These are phyloP conservation scores for Microstegium vimineum DNA, from an alignment of 176 grass and related monocot species.

Conservation along the genomic window DNA sequence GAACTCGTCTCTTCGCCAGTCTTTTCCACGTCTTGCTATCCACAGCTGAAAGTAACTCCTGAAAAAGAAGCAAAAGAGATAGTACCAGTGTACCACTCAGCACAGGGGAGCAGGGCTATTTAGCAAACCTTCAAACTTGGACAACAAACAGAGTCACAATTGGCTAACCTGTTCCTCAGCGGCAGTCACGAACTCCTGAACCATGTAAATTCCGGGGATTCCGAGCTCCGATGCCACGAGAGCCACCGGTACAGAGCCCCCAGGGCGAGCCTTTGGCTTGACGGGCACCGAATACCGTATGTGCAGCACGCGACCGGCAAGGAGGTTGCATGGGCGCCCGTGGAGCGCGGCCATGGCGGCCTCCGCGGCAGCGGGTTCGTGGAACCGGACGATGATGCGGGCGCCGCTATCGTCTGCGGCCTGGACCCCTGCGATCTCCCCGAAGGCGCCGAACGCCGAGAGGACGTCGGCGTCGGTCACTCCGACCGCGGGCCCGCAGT, in stretches of 20 bases:
- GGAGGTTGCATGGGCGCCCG: slow-evolving; percentile 39
- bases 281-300: slow-evolving; percentile 59
- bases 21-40: slow-evolving; percentile 64
- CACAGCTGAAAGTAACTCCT: slow-evolving; percentile 81
- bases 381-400: slow-evolving; percentile 70
- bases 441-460: slow-evolving; percentile 55
- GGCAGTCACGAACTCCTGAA: slow-evolving; percentile 63
- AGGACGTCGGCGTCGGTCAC: slow-evolving; percentile 49
- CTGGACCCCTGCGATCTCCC: slow-evolving; percentile 53
- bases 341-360: slow-evolving; percentile 65
- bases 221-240: slow-evolving; percentile 47
- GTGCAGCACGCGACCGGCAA: slow-evolving; percentile 57
- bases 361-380: slow-evolving; percentile 44
- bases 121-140: neutral
- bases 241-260: slow-evolving; percentile 37
- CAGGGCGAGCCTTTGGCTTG: slow-evolving; percentile 32
- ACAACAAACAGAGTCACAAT: neutral
- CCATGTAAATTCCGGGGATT: slow-evolving; percentile 73
- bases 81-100: neutral
- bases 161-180: slow-evolving; percentile 66
- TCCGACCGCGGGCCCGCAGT: slow-evolving; percentile 80
- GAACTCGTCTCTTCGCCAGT: slow-evolving; percentile 84
- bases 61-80: neutral
- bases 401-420: slow-evolving; percentile 65
- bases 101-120: neutral